A percentile compares a stretch with the other conserved stretches of the same genome.
These are phyloP conservation scores for Didymella segeticola DNA, from an alignment of 2,329 filamentous ascomycete species.

Conservation along the genomic window DNA sequence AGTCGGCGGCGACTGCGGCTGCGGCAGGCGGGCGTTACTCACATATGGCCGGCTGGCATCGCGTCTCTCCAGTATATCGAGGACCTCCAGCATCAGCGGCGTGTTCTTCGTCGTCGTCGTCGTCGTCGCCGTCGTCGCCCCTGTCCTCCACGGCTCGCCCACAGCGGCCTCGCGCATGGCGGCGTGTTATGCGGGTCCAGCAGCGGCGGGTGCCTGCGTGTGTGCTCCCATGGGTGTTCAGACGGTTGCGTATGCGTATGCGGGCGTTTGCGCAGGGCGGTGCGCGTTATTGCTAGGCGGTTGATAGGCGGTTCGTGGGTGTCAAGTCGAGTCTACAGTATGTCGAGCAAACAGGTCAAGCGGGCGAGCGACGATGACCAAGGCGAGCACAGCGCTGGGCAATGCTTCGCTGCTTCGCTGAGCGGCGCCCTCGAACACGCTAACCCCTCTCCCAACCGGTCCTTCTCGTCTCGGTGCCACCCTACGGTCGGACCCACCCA, in stretches of 20 bases:
- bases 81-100: no score
- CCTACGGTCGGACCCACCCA: not conserved
- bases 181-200: slow-evolving; percentile 44
- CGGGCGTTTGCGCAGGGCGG: no score
- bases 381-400: not conserved
- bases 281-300: not conserved
- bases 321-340: not conserved
- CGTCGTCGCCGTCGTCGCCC: slow-evolving; percentile 17
- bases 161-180: slow-evolving; percentile 39
- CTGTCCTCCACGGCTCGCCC: slow-evolving; percentile 20
- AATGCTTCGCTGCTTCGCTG: not conserved
- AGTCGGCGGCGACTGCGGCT: not conserved
- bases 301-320: not conserved
- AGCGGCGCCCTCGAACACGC: not conserved
- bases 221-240: slow-evolving; percentile 39
- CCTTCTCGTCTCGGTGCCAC: slow-evolving; percentile 4
- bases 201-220: slow-evolving; percentile 34
- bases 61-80: slow-evolving; percentile 24
- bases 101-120: no score
- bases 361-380: not conserved
- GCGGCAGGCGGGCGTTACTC: slow-evolving; percentile 26
- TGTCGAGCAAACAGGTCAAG: no score
- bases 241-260: slow-evolving; percentile 26
- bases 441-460: not conserved
- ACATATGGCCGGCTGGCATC: slow-evolving; percentile 42